Evolutionary conservation across 2,329 filamentous ascomycete species (phyloP).

Genomic region (Ceratocystis huliohia): DNA sequence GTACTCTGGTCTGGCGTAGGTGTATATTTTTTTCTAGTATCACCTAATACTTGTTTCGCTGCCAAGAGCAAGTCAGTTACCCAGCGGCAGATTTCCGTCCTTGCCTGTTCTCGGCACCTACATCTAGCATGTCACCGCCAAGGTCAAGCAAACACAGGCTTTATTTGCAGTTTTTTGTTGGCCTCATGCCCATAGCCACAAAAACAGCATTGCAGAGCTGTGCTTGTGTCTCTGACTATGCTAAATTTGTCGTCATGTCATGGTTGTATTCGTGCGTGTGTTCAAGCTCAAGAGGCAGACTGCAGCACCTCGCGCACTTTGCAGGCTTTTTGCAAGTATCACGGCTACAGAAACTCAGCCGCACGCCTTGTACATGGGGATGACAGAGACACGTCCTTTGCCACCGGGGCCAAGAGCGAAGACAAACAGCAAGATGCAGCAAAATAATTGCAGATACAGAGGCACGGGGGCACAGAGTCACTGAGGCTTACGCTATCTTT

Average conservation of each 20-base stretch:
- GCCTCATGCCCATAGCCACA: not conserved
- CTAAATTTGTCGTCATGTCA: not conserved
- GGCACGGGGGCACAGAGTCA: not conserved
- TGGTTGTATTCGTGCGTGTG: not conserved
- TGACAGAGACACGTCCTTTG: not conserved
- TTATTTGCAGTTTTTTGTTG: not conserved
- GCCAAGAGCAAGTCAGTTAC: not conserved
- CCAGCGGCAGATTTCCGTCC: constrained; percentile 1
- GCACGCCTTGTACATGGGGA: not conserved
- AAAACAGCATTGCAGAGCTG: not conserved
- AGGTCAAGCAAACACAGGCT: not conserved
- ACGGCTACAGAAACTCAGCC: constrained; percentile 10
- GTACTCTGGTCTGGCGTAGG: not conserved
- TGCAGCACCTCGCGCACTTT: constrained; percentile 2
- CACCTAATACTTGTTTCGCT: not conserved
- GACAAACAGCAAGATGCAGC: not conserved
- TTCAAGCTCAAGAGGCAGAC: not conserved
- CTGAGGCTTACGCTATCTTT: not conserved
- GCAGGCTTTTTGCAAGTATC: not conserved
- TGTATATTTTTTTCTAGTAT: not conserved
- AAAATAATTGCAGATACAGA: not conserved
- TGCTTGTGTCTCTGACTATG: not conserved
- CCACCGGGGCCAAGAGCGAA: not conserved
- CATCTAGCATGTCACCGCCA: not conserved
- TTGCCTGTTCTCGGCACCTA: not conserved